Evolutionary conservation across 345 rosid species (phyloP).

Genomic region (Camelina laxa): DNA sequence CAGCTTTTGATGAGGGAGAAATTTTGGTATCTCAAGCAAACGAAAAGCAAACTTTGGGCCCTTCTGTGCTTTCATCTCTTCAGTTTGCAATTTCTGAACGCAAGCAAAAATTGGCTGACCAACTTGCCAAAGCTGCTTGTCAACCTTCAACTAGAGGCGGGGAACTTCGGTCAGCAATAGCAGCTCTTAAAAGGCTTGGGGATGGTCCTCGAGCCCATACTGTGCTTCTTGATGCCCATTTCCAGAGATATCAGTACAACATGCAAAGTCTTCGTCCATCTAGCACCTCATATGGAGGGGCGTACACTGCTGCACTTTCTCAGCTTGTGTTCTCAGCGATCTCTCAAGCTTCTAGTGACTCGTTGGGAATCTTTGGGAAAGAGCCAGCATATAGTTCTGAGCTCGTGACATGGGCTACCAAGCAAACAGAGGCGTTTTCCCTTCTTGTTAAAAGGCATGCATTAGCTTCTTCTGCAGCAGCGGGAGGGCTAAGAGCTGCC

Average conservation of each 20-base stretch:
- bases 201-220: slow-evolving; percentile 97
- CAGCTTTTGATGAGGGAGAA: slow-evolving; percentile 90
- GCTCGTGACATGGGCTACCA: slow-evolving; percentile 98
- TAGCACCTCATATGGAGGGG: slow-evolving; percentile 97
- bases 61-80: slow-evolving; percentile 55
- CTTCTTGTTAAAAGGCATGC: slow-evolving; percentile 96
- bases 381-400: slow-evolving; percentile 93
- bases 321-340: slow-evolving; percentile 97
- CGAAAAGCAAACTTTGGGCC: slow-evolving; percentile 56
- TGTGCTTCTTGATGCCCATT: slow-evolving; percentile 90
- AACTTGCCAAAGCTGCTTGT: slow-evolving; percentile 93
- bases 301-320: slow-evolving; percentile 98
- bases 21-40: slow-evolving; percentile 65
- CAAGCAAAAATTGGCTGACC: slow-evolving; percentile 90
- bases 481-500: slow-evolving; percentile 98
- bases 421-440: slow-evolving; percentile 90
- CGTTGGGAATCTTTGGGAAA: slow-evolving; percentile 77
- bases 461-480: slow-evolving; percentile 96
- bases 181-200: slow-evolving; percentile 95
- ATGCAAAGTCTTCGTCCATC: slow-evolving; percentile 98
- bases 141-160: slow-evolving; percentile 93
- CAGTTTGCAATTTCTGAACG: slow-evolving; percentile 67
- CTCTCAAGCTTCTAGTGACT: slow-evolving; percentile 94
- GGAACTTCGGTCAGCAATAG: slow-evolving; percentile 92
- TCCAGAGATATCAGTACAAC: slow-evolving; percentile 80